These are phyloP conservation scores for Abortiporus biennis DNA, from an alignment of 1,284 basidiomycete species.

Conservation along the genomic window DNA sequence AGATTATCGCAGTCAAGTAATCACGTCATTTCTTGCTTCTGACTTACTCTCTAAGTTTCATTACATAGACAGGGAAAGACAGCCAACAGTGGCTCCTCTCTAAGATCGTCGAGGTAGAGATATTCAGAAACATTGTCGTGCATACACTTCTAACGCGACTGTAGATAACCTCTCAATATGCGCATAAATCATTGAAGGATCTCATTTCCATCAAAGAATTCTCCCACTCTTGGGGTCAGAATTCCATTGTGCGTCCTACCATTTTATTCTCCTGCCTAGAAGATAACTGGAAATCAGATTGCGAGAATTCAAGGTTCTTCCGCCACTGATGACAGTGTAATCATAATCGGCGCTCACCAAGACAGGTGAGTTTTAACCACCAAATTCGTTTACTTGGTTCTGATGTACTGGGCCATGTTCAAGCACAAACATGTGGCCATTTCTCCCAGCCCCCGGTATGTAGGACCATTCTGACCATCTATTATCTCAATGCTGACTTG, in stretches of 20 bases:
- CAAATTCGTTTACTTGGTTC: slow-evolving; percentile 12
- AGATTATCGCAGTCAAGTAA: slow-evolving; percentile 79
- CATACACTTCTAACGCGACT: slow-evolving; percentile 11
- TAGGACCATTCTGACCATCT: slow-evolving; percentile 5
- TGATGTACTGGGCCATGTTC: slow-evolving; percentile 1
- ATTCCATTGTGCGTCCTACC: slow-evolving; percentile 66
- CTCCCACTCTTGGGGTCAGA: slow-evolving; percentile 88
- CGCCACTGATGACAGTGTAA: slow-evolving; percentile 46
- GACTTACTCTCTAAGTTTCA: slow-evolving; percentile 11
- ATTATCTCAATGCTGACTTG: too few species aligned
- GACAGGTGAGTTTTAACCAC: slow-evolving; percentile 51
- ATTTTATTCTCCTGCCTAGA: slow-evolving; percentile 4
- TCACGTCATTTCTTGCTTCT: slow-evolving; percentile 11
- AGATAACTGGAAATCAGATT: slow-evolving; percentile 39
- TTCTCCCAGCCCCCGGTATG: slow-evolving; percentile 81
- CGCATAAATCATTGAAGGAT: slow-evolving; percentile 46
- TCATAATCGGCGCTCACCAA: slow-evolving; percentile 84
- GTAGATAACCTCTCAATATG: slow-evolving; percentile 62
- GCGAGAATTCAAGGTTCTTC: slow-evolving; percentile 68
- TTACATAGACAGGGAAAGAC: slow-evolving; percentile 61
- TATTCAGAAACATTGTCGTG: slow-evolving; percentile 1
- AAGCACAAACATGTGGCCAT: slow-evolving; percentile 84
- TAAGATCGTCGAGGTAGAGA: slow-evolving; percentile 60
- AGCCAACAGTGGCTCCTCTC: slow-evolving; percentile 83
- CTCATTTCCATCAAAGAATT: slow-evolving; percentile 76